Base-by-base conservation (phyloP, 2,329 filamentous ascomycete genomes). In the Zymoseptoria passerinii region DNA sequence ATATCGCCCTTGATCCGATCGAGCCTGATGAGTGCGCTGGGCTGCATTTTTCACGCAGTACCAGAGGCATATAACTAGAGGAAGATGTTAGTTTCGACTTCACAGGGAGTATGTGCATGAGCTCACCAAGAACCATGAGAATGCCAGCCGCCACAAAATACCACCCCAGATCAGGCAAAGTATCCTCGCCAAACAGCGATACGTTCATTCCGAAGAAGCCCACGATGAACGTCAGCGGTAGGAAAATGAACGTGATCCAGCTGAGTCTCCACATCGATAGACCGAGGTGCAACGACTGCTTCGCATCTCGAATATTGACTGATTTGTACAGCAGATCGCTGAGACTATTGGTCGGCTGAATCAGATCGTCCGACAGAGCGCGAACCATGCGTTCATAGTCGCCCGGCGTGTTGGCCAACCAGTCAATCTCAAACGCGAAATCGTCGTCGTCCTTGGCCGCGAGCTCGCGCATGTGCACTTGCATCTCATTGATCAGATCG, bases 191-290 rank as follows among this genome's bases (percentile, higher is more conserved):
- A 57, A 81, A 79, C 1, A 72, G 72, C 60, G 76, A 72, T 16
- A 81, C 78, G 63, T 81, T 81, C 78, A 81, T 80, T 49, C 77
- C 78, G 61, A 78, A 80, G 66, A 79, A 77, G 9, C 75, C 75
- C 3, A 72, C 72, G 13, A 79, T 73, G 61, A 80, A 81, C 0
- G 78, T 81, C 8, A 81, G 68, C 0, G 80, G 82, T 69, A 89
- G 84, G 67, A 90, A 78, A 71, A 92, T 92, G 70, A 92, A 89
- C 54, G 87, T 88, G 16, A 86, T 87, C 54, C 84, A 85, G 51
- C 83, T 81, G 16, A 85, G 79, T 20, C 85, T 72, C 77, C 73
- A 78, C 78, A 80, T 80, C 63, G 71, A 75, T 3, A 78, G 67
- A 4, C 77, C 77, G 1, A 81, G 72, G 56, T 79, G 76, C 3